Evolutionary conservation across 805 yeast species (phyloP).

Genomic region (Candida boidinii): DNA sequence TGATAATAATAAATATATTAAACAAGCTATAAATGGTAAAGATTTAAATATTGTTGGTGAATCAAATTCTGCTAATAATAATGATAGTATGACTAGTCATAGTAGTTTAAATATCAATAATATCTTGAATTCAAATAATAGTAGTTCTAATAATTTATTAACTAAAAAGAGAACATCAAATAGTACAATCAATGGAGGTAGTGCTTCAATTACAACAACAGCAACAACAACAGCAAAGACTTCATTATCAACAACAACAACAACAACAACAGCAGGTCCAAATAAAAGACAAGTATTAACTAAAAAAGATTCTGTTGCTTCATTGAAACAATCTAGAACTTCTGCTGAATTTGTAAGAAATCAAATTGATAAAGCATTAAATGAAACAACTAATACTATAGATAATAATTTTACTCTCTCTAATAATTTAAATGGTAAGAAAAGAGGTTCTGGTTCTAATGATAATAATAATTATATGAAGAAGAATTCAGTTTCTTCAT

Average conservation of each 20-base stretch:
- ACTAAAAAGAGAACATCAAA: no score
- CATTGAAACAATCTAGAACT: constrained; percentile 14
- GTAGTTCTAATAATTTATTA: background rate
- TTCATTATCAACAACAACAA: background rate
- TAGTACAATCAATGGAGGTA: background rate
- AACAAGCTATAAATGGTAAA: no score
- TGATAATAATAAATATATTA: no score
- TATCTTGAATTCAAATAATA: background rate
- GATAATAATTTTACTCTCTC: background rate
- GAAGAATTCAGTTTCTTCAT: background rate
- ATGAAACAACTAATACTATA: background rate
- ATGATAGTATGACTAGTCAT: background rate
- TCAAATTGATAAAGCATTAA: constrained; percentile 15
- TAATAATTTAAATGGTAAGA: background rate
- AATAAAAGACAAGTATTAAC: background rate
- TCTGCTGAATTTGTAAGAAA: constrained; percentile 14
- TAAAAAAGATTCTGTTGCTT: constrained; percentile 5
- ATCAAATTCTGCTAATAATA: no score
- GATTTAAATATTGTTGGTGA: no score
- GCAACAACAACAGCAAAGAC: background rate
- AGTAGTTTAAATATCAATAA: background rate
- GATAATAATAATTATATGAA: constrained; percentile 33
- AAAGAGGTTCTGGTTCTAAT: constrained; percentile 1
- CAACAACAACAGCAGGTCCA: background rate
- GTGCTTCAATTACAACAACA: background rate